Evolutionary conservation across 1,284 basidiomycete species (phyloP).

Genomic region (Sporisorium scitamineum): DNA sequence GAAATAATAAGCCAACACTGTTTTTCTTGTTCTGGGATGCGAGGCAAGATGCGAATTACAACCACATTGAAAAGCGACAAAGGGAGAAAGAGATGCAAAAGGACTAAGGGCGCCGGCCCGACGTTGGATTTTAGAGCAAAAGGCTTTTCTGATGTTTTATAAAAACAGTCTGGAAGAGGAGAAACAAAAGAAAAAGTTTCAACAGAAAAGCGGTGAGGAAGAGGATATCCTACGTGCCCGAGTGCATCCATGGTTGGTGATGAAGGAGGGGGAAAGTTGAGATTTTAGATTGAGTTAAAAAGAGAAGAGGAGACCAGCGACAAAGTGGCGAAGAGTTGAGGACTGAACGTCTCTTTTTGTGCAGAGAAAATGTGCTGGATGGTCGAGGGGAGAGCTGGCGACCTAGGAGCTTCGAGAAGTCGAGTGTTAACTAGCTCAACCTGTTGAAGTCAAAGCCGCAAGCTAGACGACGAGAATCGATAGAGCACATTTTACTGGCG

Average conservation of each 20-base stretch:
- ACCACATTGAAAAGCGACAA: constrained; percentile 35
- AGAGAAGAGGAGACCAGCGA: constrained; percentile 23
- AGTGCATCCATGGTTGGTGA: constrained; percentile 29
- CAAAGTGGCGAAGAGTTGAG: background rate
- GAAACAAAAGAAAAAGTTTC: background rate
- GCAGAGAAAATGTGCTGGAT: no score
- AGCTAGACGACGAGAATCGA: no score
- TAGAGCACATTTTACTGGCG: constrained; percentile 60
- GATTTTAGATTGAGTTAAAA: constrained; percentile 1
- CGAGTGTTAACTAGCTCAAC: no score
- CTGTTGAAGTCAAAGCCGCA: no score
- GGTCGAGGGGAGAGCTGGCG: background rate
- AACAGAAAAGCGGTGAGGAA: background rate
- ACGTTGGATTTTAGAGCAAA: constrained; percentile 34
- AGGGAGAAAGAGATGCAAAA: constrained; percentile 16
- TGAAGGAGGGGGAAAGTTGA: background rate
- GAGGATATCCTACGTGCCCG: constrained; percentile 41
- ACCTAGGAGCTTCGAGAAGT: background rate
- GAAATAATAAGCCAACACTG: constrained; percentile 14
- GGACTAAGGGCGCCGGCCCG: constrained; percentile 57
- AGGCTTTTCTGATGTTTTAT: background rate
- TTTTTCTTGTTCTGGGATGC: constrained; percentile 10
- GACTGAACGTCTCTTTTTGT: constrained; percentile 40
- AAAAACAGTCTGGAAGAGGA: constrained; percentile 20
- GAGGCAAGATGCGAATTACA: constrained; percentile 44